Evolutionary conservation across 495 filamentous ascomycete genomes (phyloP).

Genomic region (Aspergillus ellipticus): DNA sequence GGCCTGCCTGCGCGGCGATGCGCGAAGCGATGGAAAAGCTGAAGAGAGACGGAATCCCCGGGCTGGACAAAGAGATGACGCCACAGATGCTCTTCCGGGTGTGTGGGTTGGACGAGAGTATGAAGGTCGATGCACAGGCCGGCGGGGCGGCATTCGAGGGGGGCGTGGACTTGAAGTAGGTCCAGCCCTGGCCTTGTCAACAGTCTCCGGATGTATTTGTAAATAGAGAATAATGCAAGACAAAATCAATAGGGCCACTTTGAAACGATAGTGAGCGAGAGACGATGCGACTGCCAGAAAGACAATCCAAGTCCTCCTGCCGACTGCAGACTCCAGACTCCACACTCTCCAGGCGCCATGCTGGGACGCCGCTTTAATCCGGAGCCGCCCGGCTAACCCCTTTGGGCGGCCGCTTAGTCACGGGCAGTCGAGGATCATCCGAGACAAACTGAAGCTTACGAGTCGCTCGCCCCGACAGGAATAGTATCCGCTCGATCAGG

Average conservation of each 20-base stretch:
- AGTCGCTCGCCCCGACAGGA: slow-evolving; percentile 1
- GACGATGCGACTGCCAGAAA: too few species aligned
- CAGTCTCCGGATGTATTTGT: background rate
- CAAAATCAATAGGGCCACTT: too few species aligned
- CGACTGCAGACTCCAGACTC: too few species aligned
- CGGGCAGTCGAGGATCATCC: background rate
- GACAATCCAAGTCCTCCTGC: too few species aligned
- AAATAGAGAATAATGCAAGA: background rate
- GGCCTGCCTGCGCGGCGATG: slow-evolving; percentile 51
- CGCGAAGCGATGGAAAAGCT: slow-evolving; percentile 46
- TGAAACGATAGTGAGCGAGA: too few species aligned
- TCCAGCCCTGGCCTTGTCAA: background rate
- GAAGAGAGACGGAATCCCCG: slow-evolving; percentile 46
- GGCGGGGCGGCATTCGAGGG: slow-evolving; percentile 50
- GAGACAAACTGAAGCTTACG: background rate
- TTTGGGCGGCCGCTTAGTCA: background rate
- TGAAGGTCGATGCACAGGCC: slow-evolving; percentile 54
- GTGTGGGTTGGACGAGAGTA: slow-evolving; percentile 56
- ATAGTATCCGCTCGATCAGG: background rate
- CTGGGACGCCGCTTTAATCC: too few species aligned
- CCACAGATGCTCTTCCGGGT: slow-evolving; percentile 54
- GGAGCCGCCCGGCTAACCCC: background rate
- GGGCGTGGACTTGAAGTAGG: slow-evolving; percentile 29
- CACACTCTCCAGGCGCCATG: too few species aligned
- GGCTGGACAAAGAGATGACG: slow-evolving; percentile 42